A percentile compares a stretch with the other conserved stretches of the same genome.
Conservation (phyloP, 139 green algal genomes). For the Tetradesmus lagerheimii region DNA sequence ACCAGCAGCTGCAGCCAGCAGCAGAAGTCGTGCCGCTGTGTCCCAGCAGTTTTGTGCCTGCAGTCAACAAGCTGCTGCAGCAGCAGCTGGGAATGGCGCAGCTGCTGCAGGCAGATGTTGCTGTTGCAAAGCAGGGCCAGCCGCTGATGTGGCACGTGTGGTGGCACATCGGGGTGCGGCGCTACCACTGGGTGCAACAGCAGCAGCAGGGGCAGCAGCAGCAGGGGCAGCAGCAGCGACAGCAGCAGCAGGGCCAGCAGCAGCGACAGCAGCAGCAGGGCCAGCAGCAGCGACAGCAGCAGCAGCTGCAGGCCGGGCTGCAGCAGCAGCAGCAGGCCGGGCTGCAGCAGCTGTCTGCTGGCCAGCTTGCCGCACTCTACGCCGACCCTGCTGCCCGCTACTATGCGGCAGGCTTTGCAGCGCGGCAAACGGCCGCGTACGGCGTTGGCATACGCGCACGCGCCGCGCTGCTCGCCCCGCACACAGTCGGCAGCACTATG, state of each 20-base stretch:
- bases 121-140: not conserved
- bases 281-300: not conserved
- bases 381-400: not conserved
- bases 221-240: not conserved
- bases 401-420: slow-evolving; percentile 28
- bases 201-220: not conserved
- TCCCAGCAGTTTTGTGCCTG: not conserved
- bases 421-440: not conserved
- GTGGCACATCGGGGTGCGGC: not conserved
- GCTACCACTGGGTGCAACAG: not conserved
- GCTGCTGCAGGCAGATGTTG: not conserved
- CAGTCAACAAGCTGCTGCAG: not conserved
- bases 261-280: not conserved
- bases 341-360: not conserved
- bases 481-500: too few relatives aligned
- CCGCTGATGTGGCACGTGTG: not conserved
- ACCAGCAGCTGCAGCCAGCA: not conserved
- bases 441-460: not conserved
- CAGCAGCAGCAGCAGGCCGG: not conserved
- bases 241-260: not conserved
- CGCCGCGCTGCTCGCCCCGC: not conserved
- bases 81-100: not conserved
- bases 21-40: not conserved
- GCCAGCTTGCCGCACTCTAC: not conserved
- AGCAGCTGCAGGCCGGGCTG: not conserved